Percentiles rank a stretch among this genome's conserved stretches.
Conservation (phyloP, 208 protist species). For the Leishmania major region DNA sequence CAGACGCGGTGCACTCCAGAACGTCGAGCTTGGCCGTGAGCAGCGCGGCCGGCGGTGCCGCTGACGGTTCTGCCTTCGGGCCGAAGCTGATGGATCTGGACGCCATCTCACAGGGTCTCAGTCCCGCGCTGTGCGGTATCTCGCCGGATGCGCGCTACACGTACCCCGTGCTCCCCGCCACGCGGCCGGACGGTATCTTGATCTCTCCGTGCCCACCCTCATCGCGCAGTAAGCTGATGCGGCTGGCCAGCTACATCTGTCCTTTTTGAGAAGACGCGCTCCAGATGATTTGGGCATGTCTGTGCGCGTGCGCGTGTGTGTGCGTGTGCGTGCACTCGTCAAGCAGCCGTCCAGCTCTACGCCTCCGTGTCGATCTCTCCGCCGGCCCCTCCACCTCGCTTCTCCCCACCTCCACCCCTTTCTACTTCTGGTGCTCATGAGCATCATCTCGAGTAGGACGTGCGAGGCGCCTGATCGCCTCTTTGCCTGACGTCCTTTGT, state of each 20-base stretch:
- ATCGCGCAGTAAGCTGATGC: slow-evolving; percentile 48
- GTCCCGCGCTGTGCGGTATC: slow-evolving; percentile 6
- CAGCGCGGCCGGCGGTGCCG: neutral
- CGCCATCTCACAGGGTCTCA: slow-evolving; percentile 9
- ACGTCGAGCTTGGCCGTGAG: slow-evolving; percentile 15
- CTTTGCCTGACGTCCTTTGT: neutral
- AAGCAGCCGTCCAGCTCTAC: neutral
- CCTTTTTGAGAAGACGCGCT: slow-evolving; percentile 39
- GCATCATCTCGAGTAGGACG: neutral
- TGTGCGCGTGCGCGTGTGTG: neutral
- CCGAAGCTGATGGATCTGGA: slow-evolving; percentile 21
- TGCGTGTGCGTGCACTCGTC: neutral
- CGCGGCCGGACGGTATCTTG: slow-evolving; percentile 54
- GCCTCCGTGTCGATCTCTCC: neutral
- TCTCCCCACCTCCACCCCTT: neutral
- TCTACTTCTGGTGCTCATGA: neutral
- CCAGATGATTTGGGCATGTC: neutral
- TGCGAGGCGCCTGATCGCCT: neutral
- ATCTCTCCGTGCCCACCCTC: slow-evolving; percentile 42
- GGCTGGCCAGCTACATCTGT: slow-evolving; percentile 51
- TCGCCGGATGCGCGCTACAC: slow-evolving; percentile 13
- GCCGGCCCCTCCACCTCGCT: too few species aligned
- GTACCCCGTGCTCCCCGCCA: slow-evolving; percentile 30
- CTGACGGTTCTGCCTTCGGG: slow-evolving; percentile 6
- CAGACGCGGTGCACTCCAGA: slow-evolving; percentile 11